Conservation (phyloP, 2,329 filamentous ascomycete genomes). For the Exserohilum turcica region DNA sequence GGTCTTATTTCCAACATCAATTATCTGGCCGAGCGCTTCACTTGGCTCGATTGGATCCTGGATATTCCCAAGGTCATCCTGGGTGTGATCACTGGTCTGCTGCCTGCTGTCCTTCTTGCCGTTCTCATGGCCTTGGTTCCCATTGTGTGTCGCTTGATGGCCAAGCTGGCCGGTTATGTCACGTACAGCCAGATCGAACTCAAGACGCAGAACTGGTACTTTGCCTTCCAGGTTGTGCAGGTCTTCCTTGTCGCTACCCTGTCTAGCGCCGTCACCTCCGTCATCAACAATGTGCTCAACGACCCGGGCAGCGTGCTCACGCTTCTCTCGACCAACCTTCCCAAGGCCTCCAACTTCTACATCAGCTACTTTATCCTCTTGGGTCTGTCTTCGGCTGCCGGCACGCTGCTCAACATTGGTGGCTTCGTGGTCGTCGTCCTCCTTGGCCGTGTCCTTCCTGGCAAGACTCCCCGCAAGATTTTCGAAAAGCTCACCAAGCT, state of each 20-base stretch:
- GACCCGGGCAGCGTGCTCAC: constrained; percentile 65
- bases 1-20: constrained; percentile 54
- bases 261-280: constrained; percentile 74
- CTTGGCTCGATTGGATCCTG: constrained; percentile 51
- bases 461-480: constrained; percentile 54
- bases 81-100: constrained; percentile 54
- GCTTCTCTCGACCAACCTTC: constrained; percentile 74
- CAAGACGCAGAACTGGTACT: constrained; percentile 90
- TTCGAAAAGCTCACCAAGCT: constrained; percentile 53
- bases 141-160: constrained; percentile 48
- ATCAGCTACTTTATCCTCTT: constrained; percentile 94
- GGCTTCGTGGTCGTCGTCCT: constrained; percentile 83
- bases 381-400: constrained; percentile 56
- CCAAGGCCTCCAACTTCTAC: constrained; percentile 91
- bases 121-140: constrained; percentile 53
- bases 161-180: constrained; percentile 45
- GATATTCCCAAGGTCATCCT: constrained; percentile 49
- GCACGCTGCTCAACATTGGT: constrained; percentile 72
- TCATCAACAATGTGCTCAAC: constrained; percentile 59
- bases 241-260: constrained; percentile 89
- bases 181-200: constrained; percentile 60
- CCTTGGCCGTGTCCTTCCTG: constrained; percentile 66
- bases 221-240: constrained; percentile 90
- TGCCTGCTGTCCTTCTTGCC: constrained; percentile 51
- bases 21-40: constrained; percentile 46